phyloP scores from a whole-genome alignment of 2,329 filamentous ascomycete genomes.

The Epichloe gansuensis region DNA sequence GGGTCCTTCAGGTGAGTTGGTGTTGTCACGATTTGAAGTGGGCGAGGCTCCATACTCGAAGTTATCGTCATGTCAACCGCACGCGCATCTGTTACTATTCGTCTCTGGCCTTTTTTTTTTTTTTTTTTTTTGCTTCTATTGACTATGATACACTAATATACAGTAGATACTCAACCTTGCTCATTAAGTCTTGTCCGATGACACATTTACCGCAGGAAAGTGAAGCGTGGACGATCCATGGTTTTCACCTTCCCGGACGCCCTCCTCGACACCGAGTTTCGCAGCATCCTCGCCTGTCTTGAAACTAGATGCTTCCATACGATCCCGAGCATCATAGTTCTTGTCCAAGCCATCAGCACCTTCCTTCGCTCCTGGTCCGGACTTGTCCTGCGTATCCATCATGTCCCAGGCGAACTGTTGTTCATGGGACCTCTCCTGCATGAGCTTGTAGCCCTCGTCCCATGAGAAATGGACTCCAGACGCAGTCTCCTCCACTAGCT shows the following conservation, averaged over 20 bases:
- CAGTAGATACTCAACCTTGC: neutral
- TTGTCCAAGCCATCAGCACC: neutral
- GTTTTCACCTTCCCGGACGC: no score
- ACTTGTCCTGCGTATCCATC: slow-evolving; percentile 10
- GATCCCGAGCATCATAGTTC: neutral
- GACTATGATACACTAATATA: neutral
- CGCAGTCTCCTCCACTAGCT: slow-evolving; percentile 19
- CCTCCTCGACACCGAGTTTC: no score
- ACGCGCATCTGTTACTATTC: neutral
- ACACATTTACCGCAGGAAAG: neutral
- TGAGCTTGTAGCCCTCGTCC: slow-evolving; percentile 19
- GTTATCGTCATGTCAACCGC: no score
- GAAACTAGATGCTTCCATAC: no score
- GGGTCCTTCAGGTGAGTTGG: no score
- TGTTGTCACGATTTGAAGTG: no score
- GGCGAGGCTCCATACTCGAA: no score
- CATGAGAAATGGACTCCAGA: slow-evolving; percentile 22
- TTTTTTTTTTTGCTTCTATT: neutral
- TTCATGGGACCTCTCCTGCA: slow-evolving; percentile 16
- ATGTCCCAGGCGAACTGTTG: slow-evolving; percentile 16
- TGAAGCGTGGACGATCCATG: no score
- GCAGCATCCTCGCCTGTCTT: no score
- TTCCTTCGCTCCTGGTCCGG: neutral
- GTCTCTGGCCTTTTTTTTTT: no score
- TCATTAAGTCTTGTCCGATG: neutral